phyloP scores from a whole-genome alignment of 352 stramenopile species.

The Blastocystis sp. region DNA sequence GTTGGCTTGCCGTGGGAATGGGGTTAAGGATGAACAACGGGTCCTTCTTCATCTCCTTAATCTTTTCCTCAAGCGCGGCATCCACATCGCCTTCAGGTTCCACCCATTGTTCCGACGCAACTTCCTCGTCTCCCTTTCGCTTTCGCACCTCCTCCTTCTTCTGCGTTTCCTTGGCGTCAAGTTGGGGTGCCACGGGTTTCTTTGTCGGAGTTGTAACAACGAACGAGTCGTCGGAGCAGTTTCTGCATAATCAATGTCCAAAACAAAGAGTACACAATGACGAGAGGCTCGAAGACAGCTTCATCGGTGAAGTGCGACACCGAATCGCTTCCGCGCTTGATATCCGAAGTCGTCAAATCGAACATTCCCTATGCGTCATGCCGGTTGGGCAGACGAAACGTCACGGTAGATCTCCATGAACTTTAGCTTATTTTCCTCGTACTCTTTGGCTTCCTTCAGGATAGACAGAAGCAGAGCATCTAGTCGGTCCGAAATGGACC shows the following conservation, averaged over 20 bases:
- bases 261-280: neutral
- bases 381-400: neutral
- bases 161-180: neutral
- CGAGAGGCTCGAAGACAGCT: conserved; percentile 7
- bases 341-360: conserved; percentile 2
- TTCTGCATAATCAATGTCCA: conserved; percentile 8
- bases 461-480: conserved; percentile 27
- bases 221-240: neutral
- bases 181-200: neutral
- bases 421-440: conserved; percentile 11
- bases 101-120: conserved; percentile 10
- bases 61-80: conserved; percentile 15
- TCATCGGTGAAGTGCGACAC: neutral
- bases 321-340: neutral
- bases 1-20: conserved; percentile 8
- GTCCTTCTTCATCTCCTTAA: conserved; percentile 10
- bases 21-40: conserved; percentile 33
- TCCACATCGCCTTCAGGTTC: neutral
- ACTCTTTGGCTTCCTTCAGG: conserved; percentile 22
- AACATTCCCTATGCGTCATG: conserved; percentile 53
- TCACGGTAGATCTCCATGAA: conserved; percentile 30
- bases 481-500: conserved; percentile 3
- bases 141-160: conserved; percentile 22
- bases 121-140: conserved; percentile 12
- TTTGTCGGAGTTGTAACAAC: neutral